These are phyloP conservation scores for Ogataea saltuana DNA, from an alignment of 805 yeast genomes.

Conservation along the genomic window DNA sequence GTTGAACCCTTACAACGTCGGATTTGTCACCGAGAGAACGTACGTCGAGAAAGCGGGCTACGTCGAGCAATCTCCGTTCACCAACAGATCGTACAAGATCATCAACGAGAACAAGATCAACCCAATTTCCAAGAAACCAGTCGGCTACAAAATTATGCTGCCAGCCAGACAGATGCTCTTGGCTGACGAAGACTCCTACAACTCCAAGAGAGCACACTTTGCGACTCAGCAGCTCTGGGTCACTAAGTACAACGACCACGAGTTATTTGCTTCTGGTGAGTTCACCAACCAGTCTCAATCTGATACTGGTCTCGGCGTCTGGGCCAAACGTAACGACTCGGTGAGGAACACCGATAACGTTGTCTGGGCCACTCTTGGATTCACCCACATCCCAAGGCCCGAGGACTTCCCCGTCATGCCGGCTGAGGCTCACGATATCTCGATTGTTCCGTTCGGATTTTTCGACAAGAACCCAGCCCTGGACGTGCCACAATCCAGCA, in stretches of 20 bases:
- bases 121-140: slow-evolving; percentile 68
- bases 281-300: slow-evolving; percentile 76
- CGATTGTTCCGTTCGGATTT: slow-evolving; percentile 70
- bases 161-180: slow-evolving; percentile 77
- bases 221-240: slow-evolving; percentile 84
- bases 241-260: slow-evolving; percentile 71
- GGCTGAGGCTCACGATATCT: slow-evolving; percentile 71
- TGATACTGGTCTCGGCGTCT: slow-evolving; percentile 71
- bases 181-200: slow-evolving; percentile 63
- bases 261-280: slow-evolving; percentile 80
- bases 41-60: slow-evolving; percentile 69
- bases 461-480: slow-evolving; percentile 77
- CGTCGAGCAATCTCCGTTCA: slow-evolving; percentile 73
- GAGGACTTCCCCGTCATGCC: slow-evolving; percentile 94
- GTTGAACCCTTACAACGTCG: slow-evolving; percentile 67
- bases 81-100: slow-evolving; percentile 72
- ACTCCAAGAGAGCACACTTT: slow-evolving; percentile 70
- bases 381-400: slow-evolving; percentile 79
- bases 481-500: slow-evolving; percentile 72
- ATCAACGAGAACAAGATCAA: slow-evolving; percentile 73
- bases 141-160: slow-evolving; percentile 72
- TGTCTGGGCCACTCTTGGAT: slow-evolving; percentile 80
- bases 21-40: slow-evolving; percentile 63
- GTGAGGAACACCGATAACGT: slow-evolving; percentile 77
- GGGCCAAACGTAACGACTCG: slow-evolving; percentile 67